Evolutionary conservation across 2,329 filamentous ascomycete species (phyloP).

Genomic region (Elsinoe ampelina): DNA sequence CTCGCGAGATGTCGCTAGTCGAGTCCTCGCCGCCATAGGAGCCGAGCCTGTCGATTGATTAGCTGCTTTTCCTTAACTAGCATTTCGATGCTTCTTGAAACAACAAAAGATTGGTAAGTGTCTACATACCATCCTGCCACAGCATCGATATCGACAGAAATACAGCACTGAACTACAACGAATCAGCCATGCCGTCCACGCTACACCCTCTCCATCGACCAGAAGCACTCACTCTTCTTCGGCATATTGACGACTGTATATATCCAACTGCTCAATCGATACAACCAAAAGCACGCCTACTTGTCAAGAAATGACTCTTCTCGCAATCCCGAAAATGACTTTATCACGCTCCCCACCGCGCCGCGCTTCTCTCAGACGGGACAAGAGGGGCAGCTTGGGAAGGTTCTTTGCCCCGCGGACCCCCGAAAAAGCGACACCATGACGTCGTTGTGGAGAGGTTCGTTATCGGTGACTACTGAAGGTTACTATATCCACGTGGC

Average conservation of each 20-base stretch:
- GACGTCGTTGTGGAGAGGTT: background rate
- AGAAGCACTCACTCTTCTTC: constrained; percentile 5
- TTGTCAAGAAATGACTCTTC: too few species aligned
- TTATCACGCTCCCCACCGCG: background rate
- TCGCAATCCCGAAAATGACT: background rate
- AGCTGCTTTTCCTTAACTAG: background rate
- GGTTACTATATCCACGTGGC: background rate
- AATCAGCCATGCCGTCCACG: background rate
- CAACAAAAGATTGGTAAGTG: too few species aligned
- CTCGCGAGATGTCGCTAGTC: constrained; percentile 59
- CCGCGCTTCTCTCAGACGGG: background rate
- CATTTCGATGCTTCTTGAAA: too few species aligned
- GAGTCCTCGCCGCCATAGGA: constrained; percentile 65
- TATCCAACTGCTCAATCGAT: too few species aligned
- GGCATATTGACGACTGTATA: constrained; percentile 7
- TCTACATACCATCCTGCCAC: constrained; percentile 56
- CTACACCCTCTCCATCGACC: background rate
- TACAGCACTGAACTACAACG: constrained; percentile 12
- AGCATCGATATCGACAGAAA: constrained; percentile 54
- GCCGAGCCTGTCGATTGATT: constrained; percentile 45
- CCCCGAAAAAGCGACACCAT: background rate
- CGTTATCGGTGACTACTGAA: background rate
- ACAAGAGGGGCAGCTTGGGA: background rate
- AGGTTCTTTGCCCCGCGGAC: background rate
- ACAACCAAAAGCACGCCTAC: too few species aligned